These are phyloP conservation scores for Kalanchoe fedtschenkoi DNA, from an alignment of 164 flowering plant genomes.

Conservation along the genomic window DNA sequence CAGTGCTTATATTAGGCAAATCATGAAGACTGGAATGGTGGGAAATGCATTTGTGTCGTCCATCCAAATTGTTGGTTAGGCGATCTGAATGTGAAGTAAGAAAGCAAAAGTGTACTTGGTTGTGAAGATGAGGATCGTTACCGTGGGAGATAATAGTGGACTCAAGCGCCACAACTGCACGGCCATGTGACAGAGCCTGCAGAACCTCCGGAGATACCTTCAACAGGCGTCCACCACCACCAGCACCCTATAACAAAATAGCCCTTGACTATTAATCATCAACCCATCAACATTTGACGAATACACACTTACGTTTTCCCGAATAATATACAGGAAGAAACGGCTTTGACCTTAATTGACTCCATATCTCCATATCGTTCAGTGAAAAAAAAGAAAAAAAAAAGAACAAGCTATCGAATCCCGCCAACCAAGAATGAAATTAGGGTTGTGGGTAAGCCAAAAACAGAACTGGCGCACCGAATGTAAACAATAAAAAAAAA, in stretches of 20 bases:
- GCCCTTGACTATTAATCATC: not conserved
- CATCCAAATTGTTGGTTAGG: too few relatives aligned
- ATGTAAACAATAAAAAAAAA: not conserved
- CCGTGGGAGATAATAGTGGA: constrained; percentile 90
- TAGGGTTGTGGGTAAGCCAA: constrained; percentile 7
- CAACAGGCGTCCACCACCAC: constrained; percentile 10
- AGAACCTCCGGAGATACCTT: constrained; percentile 66
- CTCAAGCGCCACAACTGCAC: constrained; percentile 75
- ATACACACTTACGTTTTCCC: not conserved
- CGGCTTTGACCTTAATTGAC: not conserved
- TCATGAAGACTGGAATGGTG: too few relatives aligned
- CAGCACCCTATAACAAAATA: constrained; percentile 1
- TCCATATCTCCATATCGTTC: constrained; percentile 18
- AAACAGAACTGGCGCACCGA: not conserved
- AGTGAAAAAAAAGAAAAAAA: too few relatives aligned
- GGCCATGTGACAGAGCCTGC: constrained; percentile 55
- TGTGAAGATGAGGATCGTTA: constrained; percentile 10
- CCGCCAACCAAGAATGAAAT: too few relatives aligned
- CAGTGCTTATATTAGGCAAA: too few relatives aligned
- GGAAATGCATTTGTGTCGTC: too few relatives aligned
- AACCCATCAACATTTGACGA: not conserved
- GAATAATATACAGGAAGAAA: not conserved
- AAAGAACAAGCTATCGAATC: too few relatives aligned
- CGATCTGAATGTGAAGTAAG: too few relatives aligned
- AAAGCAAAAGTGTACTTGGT: too few relatives aligned